Evolutionary conservation across 106 monocot species (phyloP).

Genomic region (Dioscorea zingiberensis): DNA sequence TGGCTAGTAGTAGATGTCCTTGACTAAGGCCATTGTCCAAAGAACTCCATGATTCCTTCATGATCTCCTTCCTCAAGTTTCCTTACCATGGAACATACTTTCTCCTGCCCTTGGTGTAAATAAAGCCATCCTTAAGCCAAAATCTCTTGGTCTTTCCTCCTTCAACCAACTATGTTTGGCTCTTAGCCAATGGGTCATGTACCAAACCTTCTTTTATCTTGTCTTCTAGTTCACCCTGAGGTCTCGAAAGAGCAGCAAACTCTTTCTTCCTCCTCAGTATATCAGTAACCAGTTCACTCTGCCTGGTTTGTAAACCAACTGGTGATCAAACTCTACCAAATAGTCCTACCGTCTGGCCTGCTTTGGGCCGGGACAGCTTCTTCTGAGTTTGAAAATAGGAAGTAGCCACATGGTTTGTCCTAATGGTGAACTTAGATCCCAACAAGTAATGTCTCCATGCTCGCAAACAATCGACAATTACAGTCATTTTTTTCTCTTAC

Average conservation of each 20-base stretch:
- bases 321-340: neutral
- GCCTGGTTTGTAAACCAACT: neutral
- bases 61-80: too few species aligned
- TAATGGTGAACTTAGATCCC: neutral
- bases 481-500: neutral
- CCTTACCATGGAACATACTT: too few species aligned
- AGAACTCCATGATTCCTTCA: too few species aligned
- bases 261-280: neutral
- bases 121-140: too few species aligned
- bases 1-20: too few species aligned
- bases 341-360: neutral
- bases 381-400: neutral
- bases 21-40: too few species aligned
- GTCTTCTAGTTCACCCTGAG: neutral
- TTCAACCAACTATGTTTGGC: neutral
- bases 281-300: neutral
- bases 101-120: too few species aligned
- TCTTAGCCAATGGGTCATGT: neutral
- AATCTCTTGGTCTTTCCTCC: neutral
- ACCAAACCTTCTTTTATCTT: too few species aligned
- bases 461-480: neutral
- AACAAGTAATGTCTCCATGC: neutral
- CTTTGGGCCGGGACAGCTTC: too few species aligned
- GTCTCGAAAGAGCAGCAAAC: neutral
- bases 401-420: neutral